Percentiles rank a stretch among this genome's conserved stretches.
Conservation (phyloP, 2,329 filamentous ascomycete genomes). For the Monilinia aucupariae region DNA sequence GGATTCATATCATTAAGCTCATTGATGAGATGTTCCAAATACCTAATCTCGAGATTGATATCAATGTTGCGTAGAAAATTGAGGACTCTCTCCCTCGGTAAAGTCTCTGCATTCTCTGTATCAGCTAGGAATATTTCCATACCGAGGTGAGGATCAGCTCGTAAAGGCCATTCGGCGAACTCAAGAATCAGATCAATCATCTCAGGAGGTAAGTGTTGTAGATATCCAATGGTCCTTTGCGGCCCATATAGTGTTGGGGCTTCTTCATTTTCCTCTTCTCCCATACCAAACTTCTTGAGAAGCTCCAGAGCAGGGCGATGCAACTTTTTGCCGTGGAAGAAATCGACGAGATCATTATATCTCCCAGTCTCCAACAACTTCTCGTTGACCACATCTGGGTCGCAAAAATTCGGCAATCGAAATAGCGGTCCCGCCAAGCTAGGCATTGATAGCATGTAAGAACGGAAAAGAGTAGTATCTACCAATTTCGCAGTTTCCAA, state of each 20-base stretch:
- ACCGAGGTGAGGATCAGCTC: conserved; percentile 63
- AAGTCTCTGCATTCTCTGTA: conserved; percentile 86
- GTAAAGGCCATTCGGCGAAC: conserved; percentile 83
- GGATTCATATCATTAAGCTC: conserved; percentile 81
- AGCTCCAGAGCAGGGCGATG: conserved; percentile 82
- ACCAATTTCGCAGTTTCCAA: conserved; percentile 75
- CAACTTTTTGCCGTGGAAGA: conserved; percentile 90
- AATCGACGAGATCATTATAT: conserved; percentile 94
- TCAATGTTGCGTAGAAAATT: conserved; percentile 69
- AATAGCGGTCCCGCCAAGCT: conserved; percentile 83
- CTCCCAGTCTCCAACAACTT: conserved; percentile 81
- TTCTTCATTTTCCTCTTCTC: conserved; percentile 45
- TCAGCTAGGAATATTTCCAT: conserved; percentile 94
- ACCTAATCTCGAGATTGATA: conserved; percentile 65
- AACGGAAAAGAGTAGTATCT: conserved; percentile 89
- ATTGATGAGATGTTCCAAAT: conserved; percentile 84
- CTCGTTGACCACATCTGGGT: conserved; percentile 91
- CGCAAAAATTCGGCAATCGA: conserved; percentile 94
- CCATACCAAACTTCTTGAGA: conserved; percentile 71
- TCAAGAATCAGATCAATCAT: conserved; percentile 88
- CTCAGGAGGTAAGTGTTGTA: conserved; percentile 83
- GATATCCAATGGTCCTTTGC: conserved; percentile 75
- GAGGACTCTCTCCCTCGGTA: conserved; percentile 72
- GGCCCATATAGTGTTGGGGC: conserved; percentile 67
- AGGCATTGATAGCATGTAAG: conserved; percentile 89